A percentile compares a stretch with the other conserved stretches of the same genome.
These are phyloP conservation scores for Hypoxylon sp. DNA, from an alignment of 2,329 filamentous ascomycete species.

Conservation along the genomic window DNA sequence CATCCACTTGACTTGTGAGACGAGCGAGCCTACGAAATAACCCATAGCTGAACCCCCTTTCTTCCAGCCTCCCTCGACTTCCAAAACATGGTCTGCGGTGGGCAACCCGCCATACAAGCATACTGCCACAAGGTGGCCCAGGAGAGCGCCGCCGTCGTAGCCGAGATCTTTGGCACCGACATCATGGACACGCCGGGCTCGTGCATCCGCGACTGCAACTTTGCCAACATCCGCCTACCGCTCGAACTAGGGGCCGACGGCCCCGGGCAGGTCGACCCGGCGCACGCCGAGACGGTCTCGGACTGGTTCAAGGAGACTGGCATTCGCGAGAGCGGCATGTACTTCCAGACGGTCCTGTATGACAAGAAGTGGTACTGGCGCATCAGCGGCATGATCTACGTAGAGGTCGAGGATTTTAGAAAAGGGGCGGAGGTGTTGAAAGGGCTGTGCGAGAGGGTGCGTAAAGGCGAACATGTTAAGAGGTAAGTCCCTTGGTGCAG, in stretches of 20 bases:
- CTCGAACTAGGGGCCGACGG: constrained; percentile 29
- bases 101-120: constrained; percentile 62
- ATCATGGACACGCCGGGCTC: constrained; percentile 59
- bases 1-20: background rate
- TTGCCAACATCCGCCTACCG: constrained; percentile 68
- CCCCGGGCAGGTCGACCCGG: constrained; percentile 43
- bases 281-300: constrained; percentile 46
- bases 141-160: constrained; percentile 58
- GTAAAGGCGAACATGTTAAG: constrained; percentile 47
- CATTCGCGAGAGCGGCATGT: constrained; percentile 58
- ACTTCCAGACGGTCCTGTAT: constrained; percentile 64
- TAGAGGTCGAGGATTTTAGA: constrained; percentile 67
- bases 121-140: constrained; percentile 62
- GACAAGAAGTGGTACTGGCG: constrained; percentile 65
- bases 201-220: constrained; percentile 55
- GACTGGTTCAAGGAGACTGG: constrained; percentile 56
- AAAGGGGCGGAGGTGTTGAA: constrained; percentile 38
- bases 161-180: constrained; percentile 62
- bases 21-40: background rate
- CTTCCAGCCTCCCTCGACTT: constrained; percentile 63
- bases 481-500: background rate
- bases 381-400: constrained; percentile 69
- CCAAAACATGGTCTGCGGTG: constrained; percentile 62
- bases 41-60: background rate
- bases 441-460: constrained; percentile 52